A percentile compares a stretch with the other conserved stretches of the same genome.
Conservation (phyloP, 1,139 yeast genomes). For the Lodderomyces metapsilosis region DNA sequence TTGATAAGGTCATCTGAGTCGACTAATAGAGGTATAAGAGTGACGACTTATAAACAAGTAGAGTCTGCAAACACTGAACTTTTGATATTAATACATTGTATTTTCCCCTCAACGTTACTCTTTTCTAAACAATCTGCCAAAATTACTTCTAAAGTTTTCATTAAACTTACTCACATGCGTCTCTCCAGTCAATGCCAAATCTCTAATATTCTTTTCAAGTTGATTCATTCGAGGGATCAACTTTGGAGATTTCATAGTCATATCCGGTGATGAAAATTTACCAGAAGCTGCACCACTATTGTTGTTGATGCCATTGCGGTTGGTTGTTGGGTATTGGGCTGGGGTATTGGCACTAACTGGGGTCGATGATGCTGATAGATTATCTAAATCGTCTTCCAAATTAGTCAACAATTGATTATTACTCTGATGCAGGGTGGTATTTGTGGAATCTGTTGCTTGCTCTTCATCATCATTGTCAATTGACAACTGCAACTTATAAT, state of each 20-base stretch:
- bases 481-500: conserved; percentile 57
- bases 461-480: conserved; percentile 34
- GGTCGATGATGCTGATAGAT: conserved; percentile 14
- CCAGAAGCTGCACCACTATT: not conserved
- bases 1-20: too few relatives aligned
- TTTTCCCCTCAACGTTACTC: too few relatives aligned
- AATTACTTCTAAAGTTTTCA: conserved; percentile 50
- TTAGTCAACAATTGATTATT: conserved; percentile 41
- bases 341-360: conserved; percentile 5
- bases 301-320: too few relatives aligned
- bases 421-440: too few relatives aligned
- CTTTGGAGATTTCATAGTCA: conserved; percentile 28
- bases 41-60: too few relatives aligned
- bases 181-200: conserved; percentile 52
- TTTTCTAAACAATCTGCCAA: conserved; percentile 59
- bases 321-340: too few relatives aligned
- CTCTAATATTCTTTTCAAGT: conserved; percentile 55
- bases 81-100: too few relatives aligned
- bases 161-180: conserved; percentile 57
- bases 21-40: too few relatives aligned
- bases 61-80: too few relatives aligned
- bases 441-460: conserved; percentile 17
- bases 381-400: conserved; percentile 17
- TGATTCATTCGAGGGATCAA: conserved; percentile 45
- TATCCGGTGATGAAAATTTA: conserved; percentile 10